A percentile compares a stretch with the other conserved stretches of the same genome.
These are phyloP conservation scores for Angomonas desouzai DNA, from an alignment of 208 protist species.

Conservation along the genomic window DNA sequence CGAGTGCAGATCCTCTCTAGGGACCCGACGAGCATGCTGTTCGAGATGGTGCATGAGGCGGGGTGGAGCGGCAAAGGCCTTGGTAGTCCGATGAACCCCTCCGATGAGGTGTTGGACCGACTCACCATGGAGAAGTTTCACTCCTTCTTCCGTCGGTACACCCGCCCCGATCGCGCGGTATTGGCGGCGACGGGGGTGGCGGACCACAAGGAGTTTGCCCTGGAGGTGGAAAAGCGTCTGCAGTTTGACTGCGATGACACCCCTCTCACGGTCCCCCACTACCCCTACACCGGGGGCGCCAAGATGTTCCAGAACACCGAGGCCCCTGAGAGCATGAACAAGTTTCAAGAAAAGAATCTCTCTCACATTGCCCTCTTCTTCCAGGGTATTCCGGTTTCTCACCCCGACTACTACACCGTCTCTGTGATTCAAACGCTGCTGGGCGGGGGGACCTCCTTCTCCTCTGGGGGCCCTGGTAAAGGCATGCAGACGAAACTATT, in stretches of 20 bases:
- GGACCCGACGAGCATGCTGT: constrained; percentile 79
- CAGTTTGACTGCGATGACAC: constrained; percentile 34
- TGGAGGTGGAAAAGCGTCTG: constrained; percentile 52
- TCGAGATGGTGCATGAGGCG: constrained; percentile 88
- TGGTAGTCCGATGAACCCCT: constrained; percentile 51
- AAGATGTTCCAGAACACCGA: constrained; percentile 71
- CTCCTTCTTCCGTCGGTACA: constrained; percentile 57
- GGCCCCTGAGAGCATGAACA: constrained; percentile 87
- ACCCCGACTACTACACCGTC: constrained; percentile 85
- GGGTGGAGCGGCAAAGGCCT: constrained; percentile 78
- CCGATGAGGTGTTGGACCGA: constrained; percentile 42
- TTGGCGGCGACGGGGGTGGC: constrained; percentile 77
- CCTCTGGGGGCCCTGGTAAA: constrained; percentile 90
- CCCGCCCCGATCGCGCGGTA: constrained; percentile 63
- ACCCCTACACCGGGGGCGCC: constrained; percentile 77
- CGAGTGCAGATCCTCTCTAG: constrained; percentile 40
- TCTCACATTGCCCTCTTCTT: constrained; percentile 87
- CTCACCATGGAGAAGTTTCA: constrained; percentile 67
- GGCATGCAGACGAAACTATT: constrained; percentile 92
- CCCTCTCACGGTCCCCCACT: constrained; percentile 14
- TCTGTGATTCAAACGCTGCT: constrained; percentile 87
- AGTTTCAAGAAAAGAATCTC: constrained; percentile 90
- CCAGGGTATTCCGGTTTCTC: constrained; percentile 74
- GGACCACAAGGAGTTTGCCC: constrained; percentile 66
- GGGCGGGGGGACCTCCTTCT: constrained; percentile 88